A percentile compares a stretch with the other conserved stretches of the same genome.
These are phyloP conservation scores for Cichorium intybus DNA, from an alignment of 140 eudicot species.

Conservation along the genomic window DNA sequence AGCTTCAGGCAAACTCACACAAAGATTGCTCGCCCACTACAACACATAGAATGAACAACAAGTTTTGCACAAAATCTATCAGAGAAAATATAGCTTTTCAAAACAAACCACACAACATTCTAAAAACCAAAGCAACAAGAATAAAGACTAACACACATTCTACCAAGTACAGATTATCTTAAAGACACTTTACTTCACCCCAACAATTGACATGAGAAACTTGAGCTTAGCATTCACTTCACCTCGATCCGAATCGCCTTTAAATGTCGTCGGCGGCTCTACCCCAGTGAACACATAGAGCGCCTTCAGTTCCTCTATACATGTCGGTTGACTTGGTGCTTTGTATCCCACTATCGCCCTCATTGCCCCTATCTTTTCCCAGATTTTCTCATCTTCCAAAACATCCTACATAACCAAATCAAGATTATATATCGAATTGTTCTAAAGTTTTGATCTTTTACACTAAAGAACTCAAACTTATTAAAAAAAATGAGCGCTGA, in stretches of 20 bases:
- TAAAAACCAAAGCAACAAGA: background rate
- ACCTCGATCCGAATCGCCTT: constrained; percentile 18
- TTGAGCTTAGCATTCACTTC: constrained; percentile 44
- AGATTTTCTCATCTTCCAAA: constrained; percentile 39
- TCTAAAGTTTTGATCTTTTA: background rate
- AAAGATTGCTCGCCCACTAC: background rate
- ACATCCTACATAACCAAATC: constrained; percentile 1
- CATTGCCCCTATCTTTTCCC: constrained; percentile 57
- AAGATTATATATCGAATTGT: background rate
- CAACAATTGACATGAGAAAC: constrained; percentile 68
- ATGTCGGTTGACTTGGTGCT: constrained; percentile 27
- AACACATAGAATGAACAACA: background rate
- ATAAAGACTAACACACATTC: background rate
- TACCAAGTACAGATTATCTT: background rate
- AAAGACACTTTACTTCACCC: constrained; percentile 44
- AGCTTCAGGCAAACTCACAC: background rate
- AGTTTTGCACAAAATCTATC: background rate
- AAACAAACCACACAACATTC: background rate
- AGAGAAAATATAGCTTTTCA: background rate
- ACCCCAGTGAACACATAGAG: constrained; percentile 75
- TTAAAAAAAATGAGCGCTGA: constrained; percentile 7
- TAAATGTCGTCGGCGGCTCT: constrained; percentile 54
- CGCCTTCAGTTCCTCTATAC: constrained; percentile 61
- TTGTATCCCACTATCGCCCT: constrained; percentile 65
- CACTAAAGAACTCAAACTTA: background rate